Conservation (phyloP, 2,329 filamentous ascomycete genomes). For the Penicillium sp. region DNA sequence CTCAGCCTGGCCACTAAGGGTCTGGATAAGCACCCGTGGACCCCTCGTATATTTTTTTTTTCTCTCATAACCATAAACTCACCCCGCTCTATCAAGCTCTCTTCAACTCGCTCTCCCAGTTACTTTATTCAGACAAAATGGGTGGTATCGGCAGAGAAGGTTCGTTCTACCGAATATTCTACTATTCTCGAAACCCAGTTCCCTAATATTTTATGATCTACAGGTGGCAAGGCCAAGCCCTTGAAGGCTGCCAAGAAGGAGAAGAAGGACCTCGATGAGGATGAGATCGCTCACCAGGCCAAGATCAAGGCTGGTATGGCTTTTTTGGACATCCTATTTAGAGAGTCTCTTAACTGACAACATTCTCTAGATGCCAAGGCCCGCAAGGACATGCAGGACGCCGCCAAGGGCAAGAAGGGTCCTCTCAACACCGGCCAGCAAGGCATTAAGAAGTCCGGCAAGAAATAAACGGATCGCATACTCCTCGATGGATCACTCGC, state of each 20-base stretch:
- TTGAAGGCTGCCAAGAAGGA: constrained; percentile 88
- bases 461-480: constrained; percentile 67
- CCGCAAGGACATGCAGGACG: constrained; percentile 77
- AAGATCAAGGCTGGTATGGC: constrained; percentile 80
- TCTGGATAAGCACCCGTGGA: constrained; percentile 25
- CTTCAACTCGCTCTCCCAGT: constrained; percentile 8
- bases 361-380: constrained; percentile 69
- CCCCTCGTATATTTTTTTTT: constrained; percentile 16
- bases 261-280: constrained; percentile 79
- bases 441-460: constrained; percentile 97
- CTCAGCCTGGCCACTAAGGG: background rate
- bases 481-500: background rate
- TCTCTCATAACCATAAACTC: constrained; percentile 5
- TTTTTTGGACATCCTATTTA: background rate
- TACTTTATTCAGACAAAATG: constrained; percentile 46
- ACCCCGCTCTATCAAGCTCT: background rate
- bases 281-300: constrained; percentile 76
- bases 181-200: constrained; percentile 1
- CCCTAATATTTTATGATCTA: constrained; percentile 19
- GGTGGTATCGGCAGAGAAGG: constrained; percentile 68
- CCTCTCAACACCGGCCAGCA: constrained; percentile 80
- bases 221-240: constrained; percentile 80
- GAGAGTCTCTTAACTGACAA: constrained; percentile 1
- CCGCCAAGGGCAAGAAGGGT: constrained; percentile 77
- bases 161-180: constrained; percentile 33